A percentile compares a stretch with the other conserved stretches of the same genome.
These are phyloP conservation scores for Diaporthe helianthi DNA, from an alignment of 2,329 filamentous ascomycete species.

Conservation along the genomic window DNA sequence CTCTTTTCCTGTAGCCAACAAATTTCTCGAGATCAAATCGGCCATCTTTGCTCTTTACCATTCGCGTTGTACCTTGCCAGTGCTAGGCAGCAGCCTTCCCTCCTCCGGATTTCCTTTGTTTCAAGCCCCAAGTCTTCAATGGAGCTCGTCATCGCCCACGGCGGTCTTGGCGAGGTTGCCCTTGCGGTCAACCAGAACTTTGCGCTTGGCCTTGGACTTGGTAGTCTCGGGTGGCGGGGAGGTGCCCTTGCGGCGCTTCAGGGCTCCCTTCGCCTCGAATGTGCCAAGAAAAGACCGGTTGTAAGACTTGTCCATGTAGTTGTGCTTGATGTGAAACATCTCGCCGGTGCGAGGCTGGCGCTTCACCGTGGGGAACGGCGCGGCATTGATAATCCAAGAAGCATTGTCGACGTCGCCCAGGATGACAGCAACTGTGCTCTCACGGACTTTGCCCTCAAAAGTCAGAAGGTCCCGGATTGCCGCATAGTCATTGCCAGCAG, in stretches of 20 bases:
- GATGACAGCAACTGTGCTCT: conserved; percentile 17
- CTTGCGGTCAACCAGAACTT: not conserved
- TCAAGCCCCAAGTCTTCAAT: not conserved
- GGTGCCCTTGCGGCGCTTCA: conserved; percentile 11
- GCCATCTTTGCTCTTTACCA: not conserved
- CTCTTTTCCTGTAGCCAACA: not conserved
- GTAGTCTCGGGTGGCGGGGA: conserved; percentile 1
- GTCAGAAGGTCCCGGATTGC: conserved; percentile 1
- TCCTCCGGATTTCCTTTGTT: no score
- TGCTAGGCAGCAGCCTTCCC: not conserved
- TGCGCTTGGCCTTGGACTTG: not conserved
- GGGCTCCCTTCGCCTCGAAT: conserved; percentile 4
- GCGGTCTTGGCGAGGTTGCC: not conserved
- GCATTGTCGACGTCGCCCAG: conserved; percentile 15
- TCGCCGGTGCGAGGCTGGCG: conserved; percentile 14
- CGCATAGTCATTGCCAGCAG: not conserved
- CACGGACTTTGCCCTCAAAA: not conserved
- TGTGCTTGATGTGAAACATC: conserved; percentile 8
- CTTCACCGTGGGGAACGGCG: conserved; percentile 8
- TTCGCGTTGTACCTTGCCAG: not conserved
- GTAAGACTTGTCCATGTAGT: not conserved
- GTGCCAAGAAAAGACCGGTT: conserved; percentile 9
- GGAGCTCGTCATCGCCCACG: not conserved
- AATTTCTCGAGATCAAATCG: not conserved
- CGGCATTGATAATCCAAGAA: conserved; percentile 24